These are phyloP conservation scores for Acanthamoeba culbertsoni DNA, from an alignment of 208 protist species.

Conservation along the genomic window DNA sequence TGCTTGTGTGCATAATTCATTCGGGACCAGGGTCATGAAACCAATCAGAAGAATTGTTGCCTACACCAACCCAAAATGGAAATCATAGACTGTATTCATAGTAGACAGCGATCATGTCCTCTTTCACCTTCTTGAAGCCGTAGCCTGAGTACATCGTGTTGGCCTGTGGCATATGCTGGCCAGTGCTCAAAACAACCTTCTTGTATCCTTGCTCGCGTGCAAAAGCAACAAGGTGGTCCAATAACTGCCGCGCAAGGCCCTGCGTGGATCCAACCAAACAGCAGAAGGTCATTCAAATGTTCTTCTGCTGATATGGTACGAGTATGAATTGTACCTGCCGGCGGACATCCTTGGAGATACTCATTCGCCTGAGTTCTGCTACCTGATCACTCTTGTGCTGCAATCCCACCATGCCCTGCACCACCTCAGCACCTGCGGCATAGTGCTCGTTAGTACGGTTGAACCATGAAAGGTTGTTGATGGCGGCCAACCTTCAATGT, in stretches of 20 bases:
- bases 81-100: too few relatives aligned
- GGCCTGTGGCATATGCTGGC: conserved; percentile 29
- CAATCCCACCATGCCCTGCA: background rate
- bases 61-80: too few relatives aligned
- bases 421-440: background rate
- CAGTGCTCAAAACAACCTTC: background rate
- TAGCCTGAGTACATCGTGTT: conserved; percentile 2
- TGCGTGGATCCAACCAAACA: background rate
- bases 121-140: background rate
- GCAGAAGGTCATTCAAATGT: background rate
- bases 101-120: background rate
- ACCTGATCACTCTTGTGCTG: background rate
- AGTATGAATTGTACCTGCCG: background rate
- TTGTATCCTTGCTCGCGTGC: background rate
- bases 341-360: background rate
- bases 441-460: too few relatives aligned
- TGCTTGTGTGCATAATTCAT: too few relatives aligned
- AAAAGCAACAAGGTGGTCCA: background rate
- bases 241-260: background rate
- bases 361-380: background rate
- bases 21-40: too few relatives aligned
- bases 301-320: background rate
- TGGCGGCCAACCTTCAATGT: background rate
- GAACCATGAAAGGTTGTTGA: background rate
- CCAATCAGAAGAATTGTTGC: too few relatives aligned